These are phyloP conservation scores for Stromatinia cepivora DNA, from an alignment of 2,329 filamentous ascomycete species.

Conservation along the genomic window DNA sequence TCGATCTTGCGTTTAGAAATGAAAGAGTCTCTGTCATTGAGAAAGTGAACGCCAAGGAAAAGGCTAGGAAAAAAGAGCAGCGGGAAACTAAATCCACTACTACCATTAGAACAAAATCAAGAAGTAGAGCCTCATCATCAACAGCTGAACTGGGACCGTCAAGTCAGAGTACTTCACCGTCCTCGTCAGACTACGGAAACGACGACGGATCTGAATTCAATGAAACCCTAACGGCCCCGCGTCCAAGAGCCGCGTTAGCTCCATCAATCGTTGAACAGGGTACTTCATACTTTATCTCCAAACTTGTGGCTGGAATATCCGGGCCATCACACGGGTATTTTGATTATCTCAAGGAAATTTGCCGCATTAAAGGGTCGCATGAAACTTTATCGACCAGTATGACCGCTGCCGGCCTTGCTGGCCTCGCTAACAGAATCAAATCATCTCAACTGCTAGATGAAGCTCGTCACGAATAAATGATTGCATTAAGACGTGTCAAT, in stretches of 20 bases:
- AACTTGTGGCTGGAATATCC: slow-evolving; percentile 23
- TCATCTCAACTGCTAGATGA: slow-evolving; percentile 46
- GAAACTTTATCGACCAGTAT: slow-evolving; percentile 39
- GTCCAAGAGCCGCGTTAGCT: not conserved
- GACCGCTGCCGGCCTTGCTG: slow-evolving; percentile 53
- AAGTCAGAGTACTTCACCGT: not conserved
- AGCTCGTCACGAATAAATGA: slow-evolving; percentile 52
- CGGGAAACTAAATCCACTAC: not conserved
- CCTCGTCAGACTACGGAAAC: not conserved
- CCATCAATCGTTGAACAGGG: slow-evolving; percentile 25
- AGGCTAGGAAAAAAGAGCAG: slow-evolving; percentile 27
- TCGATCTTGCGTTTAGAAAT: slow-evolving; percentile 58
- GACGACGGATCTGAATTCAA: slow-evolving; percentile 9
- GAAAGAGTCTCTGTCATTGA: slow-evolving; percentile 56
- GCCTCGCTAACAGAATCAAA: slow-evolving; percentile 45
- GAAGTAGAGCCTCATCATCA: slow-evolving; percentile 1
- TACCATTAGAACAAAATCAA: not conserved
- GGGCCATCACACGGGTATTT: slow-evolving; percentile 25
- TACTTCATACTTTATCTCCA: slow-evolving; percentile 26
- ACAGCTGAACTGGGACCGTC: not conserved
- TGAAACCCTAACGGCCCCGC: not conserved
- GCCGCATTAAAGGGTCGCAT: slow-evolving; percentile 18
- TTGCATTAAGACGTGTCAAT: slow-evolving; percentile 51
- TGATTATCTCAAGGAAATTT: slow-evolving; percentile 23
- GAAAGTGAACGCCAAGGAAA: slow-evolving; percentile 45